Base-by-base conservation (phyloP, 2,329 filamentous ascomycete genomes). In the Aspergillus aculeatinus region DNA sequence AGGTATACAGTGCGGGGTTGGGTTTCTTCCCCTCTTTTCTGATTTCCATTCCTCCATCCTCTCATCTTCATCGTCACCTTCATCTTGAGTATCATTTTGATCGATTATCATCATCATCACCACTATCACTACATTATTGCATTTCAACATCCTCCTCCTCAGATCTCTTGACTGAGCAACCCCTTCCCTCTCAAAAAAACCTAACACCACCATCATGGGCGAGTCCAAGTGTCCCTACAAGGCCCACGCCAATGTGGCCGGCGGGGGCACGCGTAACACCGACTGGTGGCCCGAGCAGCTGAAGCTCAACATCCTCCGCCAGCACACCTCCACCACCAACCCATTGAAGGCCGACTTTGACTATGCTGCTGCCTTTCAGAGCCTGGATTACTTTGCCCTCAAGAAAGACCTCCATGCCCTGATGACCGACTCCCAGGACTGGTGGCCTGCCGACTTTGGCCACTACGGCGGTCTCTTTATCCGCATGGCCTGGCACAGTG, bases 391-490 rank as follows among this genome's bases (percentile, higher is more conserved):
- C 71, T 79, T 83, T 62, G 88, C 78, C 27, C 76, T 92, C 67
- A 92, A 92, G 85, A 87, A 89, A 77, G 90, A 93, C 72, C 77
- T 93, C 6, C 68, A 79, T n/a, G 81, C 79, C 19, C 72, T 92
- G 69, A 89, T 92, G 87, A 92, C 89, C 55, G 86, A 91, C 73
- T 92, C 89, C 2, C 87, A 92, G 77, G 87, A 90, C 47, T 92
- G 85, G 85, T 93, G 90, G 90, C 90, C 90, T 0, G 90, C 90
- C 33, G 90, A 93, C 73, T 91, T 89, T 70, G 89, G 89, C 58
- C 88, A 92, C 81, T 93, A 92, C 68, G 89, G 89, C 65, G 89
- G 89, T 75, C 83, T 92, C 29, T 92, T 93, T 75, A 83, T 93
- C 72, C 88, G 90, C 60, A 87, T 92, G 87, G 87, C 89, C 61